Percentiles rank a stretch among this genome's conserved stretches.
Evolutionary conservation across 192 early-diverging fungal genomes (phyloP).

Genomic region (Bifiguratus adelaidae): DNA sequence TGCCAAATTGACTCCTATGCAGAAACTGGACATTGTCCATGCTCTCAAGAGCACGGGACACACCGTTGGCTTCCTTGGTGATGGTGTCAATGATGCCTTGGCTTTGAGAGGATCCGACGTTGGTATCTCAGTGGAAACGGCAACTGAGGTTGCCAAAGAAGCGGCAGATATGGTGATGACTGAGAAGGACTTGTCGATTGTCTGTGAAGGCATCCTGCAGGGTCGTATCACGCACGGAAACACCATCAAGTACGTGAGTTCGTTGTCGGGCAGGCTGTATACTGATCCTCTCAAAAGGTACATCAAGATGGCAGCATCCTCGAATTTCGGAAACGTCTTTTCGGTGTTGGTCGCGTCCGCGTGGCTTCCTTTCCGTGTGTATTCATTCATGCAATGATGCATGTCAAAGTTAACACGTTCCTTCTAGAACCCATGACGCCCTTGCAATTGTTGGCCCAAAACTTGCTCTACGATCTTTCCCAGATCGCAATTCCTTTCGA

Average conservation of each 20-base stretch:
- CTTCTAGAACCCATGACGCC: constrained; percentile 31
- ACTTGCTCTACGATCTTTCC: constrained; percentile 35
- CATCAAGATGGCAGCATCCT: constrained; percentile 41
- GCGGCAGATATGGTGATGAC: constrained; percentile 37
- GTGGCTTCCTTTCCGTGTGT: constrained; percentile 42
- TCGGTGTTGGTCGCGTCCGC: constrained; percentile 32
- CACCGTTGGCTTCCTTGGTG: constrained; percentile 37
- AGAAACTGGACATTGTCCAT: constrained; percentile 27
- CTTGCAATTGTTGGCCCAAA: constrained; percentile 30
- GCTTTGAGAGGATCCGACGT: constrained; percentile 35
- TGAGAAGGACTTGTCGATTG: constrained; percentile 30
- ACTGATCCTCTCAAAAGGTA: constrained; percentile 1
- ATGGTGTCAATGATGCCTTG: constrained; percentile 44
- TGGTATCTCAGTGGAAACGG: constrained; percentile 37
- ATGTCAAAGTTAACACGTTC: no score
- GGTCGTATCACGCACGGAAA: constrained; percentile 38
- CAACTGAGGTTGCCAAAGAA: constrained; percentile 40
- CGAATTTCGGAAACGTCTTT: constrained; percentile 45
- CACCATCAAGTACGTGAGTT: constrained; percentile 31
- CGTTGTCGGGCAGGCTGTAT: background rate
- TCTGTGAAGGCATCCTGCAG: constrained; percentile 21
- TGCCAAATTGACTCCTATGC: constrained; percentile 39
- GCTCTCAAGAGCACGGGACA: constrained; percentile 22
- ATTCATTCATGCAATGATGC: no score
- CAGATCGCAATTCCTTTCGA: constrained; percentile 39